Evolutionary conservation across 371 early-diverging fungal genomes (phyloP).

Genomic region (Blakeslea trispora): DNA sequence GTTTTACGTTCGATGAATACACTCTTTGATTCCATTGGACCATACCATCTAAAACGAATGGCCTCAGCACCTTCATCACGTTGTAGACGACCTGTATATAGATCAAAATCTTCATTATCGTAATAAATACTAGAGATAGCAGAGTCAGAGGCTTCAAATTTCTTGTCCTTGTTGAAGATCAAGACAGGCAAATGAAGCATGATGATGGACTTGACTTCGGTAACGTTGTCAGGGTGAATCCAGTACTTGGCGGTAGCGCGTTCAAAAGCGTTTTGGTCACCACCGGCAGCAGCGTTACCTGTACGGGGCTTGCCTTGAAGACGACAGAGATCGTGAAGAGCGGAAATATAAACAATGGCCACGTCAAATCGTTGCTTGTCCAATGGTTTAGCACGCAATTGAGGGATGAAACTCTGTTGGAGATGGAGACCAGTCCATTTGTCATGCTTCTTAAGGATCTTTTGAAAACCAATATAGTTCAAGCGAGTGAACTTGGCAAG

Average conservation of each 20-base stretch:
- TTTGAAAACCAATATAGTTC: constrained; percentile 93
- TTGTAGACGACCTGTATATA: constrained; percentile 75
- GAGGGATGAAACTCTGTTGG: constrained; percentile 80
- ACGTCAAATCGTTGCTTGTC: constrained; percentile 59
- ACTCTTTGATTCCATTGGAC: constrained; percentile 53
- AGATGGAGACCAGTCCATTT: constrained; percentile 73
- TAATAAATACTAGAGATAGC: constrained; percentile 38
- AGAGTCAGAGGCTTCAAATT: constrained; percentile 31
- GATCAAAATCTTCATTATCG: constrained; percentile 33
- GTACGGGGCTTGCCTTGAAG: constrained; percentile 45
- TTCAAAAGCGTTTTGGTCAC: constrained; percentile 40
- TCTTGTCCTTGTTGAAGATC: constrained; percentile 64
- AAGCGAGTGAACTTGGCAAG: constrained; percentile 89
- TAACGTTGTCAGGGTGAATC: constrained; percentile 97
- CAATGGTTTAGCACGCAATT: constrained; percentile 63
- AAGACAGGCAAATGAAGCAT: constrained; percentile 94
- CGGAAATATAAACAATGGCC: constrained; percentile 52
- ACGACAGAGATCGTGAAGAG: constrained; percentile 47
- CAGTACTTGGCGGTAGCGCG: constrained; percentile 73
- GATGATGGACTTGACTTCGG: constrained; percentile 90
- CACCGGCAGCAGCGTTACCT: constrained; percentile 44
- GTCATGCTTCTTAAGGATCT: constrained; percentile 95
- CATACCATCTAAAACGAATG: constrained; percentile 91
- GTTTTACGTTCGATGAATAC: constrained; percentile 99
- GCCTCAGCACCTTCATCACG: constrained; percentile 91